Percentiles rank a stretch among this genome's conserved stretches.
These are phyloP conservation scores for Vaccinium myrtillus DNA, from an alignment of 148 eudicot genomes.

Conservation along the genomic window DNA sequence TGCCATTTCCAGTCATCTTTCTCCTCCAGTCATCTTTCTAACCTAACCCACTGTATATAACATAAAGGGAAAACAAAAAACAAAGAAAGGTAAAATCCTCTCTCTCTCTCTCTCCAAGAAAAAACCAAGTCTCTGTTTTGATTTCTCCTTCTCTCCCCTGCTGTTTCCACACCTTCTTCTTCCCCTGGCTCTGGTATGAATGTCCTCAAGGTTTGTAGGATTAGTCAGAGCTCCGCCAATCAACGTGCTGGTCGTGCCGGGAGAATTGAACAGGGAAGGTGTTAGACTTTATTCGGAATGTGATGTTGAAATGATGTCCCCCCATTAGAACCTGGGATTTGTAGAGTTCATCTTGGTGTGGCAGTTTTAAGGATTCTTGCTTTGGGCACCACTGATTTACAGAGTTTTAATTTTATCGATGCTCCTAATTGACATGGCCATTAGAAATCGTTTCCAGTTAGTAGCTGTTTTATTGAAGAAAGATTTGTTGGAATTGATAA, in stretches of 20 bases:
- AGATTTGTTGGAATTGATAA: slow-evolving; percentile 50
- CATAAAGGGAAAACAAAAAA: too few species aligned
- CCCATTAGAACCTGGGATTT: slow-evolving; percentile 89
- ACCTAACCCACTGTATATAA: too few species aligned
- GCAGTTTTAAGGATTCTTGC: slow-evolving; percentile 86
- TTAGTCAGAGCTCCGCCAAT: slow-evolving; percentile 91
- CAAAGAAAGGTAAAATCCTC: too few species aligned
- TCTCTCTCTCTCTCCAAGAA: too few species aligned
- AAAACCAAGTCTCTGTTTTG: too few species aligned
- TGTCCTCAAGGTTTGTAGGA: slow-evolving; percentile 66
- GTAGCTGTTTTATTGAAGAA: slow-evolving; percentile 61
- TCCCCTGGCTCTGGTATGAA: slow-evolving; percentile 79
- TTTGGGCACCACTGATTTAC: slow-evolving; percentile 56
- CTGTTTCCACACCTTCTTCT: too few species aligned
- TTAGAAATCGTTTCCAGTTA: slow-evolving; percentile 69
- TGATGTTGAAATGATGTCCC: slow-evolving; percentile 54
- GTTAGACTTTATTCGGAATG: slow-evolving; percentile 69
- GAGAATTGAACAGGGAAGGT: slow-evolving; percentile 82
- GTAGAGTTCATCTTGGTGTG: slow-evolving; percentile 91
- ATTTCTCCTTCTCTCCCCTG: too few species aligned
- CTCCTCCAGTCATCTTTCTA: too few species aligned
- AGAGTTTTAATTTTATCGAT: slow-evolving; percentile 81
- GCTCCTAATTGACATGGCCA: slow-evolving; percentile 83
- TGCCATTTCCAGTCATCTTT: too few species aligned
- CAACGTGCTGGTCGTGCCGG: slow-evolving; percentile 98